Conservation (phyloP, 2,329 filamentous ascomycete species). For the Colletotrichum sp. region DNA sequence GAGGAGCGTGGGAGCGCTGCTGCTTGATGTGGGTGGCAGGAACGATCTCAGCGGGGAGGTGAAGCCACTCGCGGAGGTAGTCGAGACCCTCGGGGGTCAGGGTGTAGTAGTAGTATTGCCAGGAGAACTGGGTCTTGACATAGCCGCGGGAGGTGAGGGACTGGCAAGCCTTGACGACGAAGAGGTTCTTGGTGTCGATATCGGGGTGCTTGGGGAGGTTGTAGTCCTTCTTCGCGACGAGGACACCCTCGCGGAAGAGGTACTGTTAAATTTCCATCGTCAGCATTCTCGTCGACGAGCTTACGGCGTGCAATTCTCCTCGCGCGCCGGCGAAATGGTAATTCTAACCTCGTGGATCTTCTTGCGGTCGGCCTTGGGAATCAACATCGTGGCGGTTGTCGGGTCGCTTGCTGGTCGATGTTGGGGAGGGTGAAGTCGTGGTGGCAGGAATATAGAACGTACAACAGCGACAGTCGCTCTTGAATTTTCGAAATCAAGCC, state of each 20-base stretch:
- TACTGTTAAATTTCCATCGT: conserved; percentile 60
- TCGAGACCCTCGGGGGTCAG: conserved; percentile 99
- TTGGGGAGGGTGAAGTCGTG: conserved; percentile 48
- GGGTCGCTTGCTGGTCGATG: conserved; percentile 48
- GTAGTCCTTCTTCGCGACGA: conserved; percentile 99
- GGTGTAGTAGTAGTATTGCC: conserved; percentile 99
- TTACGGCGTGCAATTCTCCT: background rate
- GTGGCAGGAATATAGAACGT: conserved; percentile 34
- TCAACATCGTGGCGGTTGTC: conserved; percentile 80
- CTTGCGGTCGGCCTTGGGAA: conserved; percentile 99
- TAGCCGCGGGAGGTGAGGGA: conserved; percentile 97
- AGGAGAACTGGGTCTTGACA: conserved; percentile 99
- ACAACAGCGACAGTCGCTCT: background rate
- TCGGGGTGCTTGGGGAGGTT: conserved; percentile 97
- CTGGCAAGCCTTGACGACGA: conserved; percentile 98
- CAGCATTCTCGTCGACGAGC: conserved; percentile 6
- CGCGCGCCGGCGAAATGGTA: background rate
- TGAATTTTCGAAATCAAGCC: conserved; percentile 39
- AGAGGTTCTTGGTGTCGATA: conserved; percentile 99
- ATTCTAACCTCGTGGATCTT: conserved; percentile 85
- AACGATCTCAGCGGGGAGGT: conserved; percentile 99
- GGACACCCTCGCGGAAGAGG: conserved; percentile 92
- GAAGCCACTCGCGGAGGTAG: conserved; percentile 99
- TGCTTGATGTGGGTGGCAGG: conserved; percentile 99
- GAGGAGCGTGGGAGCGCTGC: conserved; percentile 97